Conservation (phyloP, 2,329 filamentous ascomycete species). For the Pseudogymnoascus destructans region DNA sequence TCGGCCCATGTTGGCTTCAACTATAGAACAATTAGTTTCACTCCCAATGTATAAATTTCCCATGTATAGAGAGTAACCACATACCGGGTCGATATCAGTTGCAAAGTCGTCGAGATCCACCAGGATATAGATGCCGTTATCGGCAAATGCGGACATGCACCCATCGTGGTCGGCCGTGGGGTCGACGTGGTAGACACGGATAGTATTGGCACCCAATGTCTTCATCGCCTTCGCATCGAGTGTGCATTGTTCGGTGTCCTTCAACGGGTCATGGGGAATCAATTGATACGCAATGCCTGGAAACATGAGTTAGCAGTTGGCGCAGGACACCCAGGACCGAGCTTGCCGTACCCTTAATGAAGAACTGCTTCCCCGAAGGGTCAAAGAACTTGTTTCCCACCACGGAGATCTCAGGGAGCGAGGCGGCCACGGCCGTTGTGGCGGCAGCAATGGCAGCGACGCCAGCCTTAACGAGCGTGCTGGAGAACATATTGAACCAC, state of each 20-base stretch:
- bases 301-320: slow-evolving; percentile 7
- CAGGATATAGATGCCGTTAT: slow-evolving; percentile 72
- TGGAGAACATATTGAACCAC: slow-evolving; percentile 18
- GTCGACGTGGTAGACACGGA: slow-evolving; percentile 83
- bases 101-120: slow-evolving; percentile 69
- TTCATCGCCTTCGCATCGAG: slow-evolving; percentile 68
- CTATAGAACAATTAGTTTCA: slow-evolving; percentile 27
- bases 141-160: slow-evolving; percentile 70
- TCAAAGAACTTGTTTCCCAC: slow-evolving; percentile 79
- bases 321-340: not conserved
- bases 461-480: slow-evolving; percentile 15
- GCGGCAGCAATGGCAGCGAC: slow-evolving; percentile 20
- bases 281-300: slow-evolving; percentile 62
- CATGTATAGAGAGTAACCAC: slow-evolving; percentile 16
- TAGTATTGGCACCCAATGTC: slow-evolving; percentile 66
- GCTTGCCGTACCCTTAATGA: slow-evolving; percentile 53
- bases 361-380: slow-evolving; percentile 68
- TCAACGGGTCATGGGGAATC: slow-evolving; percentile 55
- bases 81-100: slow-evolving; percentile 52
- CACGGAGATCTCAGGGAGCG: slow-evolving; percentile 37
- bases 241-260: slow-evolving; percentile 62
- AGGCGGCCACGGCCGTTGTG: slow-evolving; percentile 17
- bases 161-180: slow-evolving; percentile 54
- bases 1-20: slow-evolving; percentile 56
- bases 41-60: not conserved